Evolutionary conservation across 176 grass and related monocot genomes (phyloP), one percentile per base, ranked within the genome.

Genomic region (Avena atlantica): DNA sequence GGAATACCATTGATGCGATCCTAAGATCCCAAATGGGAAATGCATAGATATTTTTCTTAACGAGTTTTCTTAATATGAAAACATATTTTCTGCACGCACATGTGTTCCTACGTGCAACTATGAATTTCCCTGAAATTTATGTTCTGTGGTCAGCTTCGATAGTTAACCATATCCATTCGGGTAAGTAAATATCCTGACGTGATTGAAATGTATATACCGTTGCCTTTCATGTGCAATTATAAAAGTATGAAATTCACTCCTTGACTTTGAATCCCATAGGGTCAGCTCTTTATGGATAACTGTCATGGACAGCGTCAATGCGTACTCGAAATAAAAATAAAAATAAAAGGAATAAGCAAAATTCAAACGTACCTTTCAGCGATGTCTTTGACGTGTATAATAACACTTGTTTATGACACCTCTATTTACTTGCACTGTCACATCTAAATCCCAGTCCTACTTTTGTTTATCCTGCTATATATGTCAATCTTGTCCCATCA

Each of bases 381-480:
- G 71, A 69, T 23, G n/a, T 49, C 7, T 51, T 75, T 75, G 72
- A 75, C 21, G 13, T 25, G 20, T 24, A 51, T 9, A 52, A 52
- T 75, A 50, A 51, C 17, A 75, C 29, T 17, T 45, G 6, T 25
- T 8, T 17, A 75, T 14, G 8, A 3, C 24, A 27, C 17, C 14
- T 17, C 51, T 88, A 23, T 89, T 79, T 84, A 89, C 64, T 51
- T 21, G 47, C 61, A 8, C n/a, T 56, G 81, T 78, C 81, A 84
- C 63, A 3, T 64, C 49, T 4, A 14, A 36, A 36, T 70, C 48
- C 16, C 9, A 12, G 19, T 34, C 36, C 9, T 69, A n/a, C 12
- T 3, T 48, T 77, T 69, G 21, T 83, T 86, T 71, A 60, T 44
- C 48, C 15, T 6, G 63, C n/a, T 2, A 57, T 50, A 23, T 50